Conservation (phyloP, 306 rosid species). For the Gynostemma pentaphyllum region DNA sequence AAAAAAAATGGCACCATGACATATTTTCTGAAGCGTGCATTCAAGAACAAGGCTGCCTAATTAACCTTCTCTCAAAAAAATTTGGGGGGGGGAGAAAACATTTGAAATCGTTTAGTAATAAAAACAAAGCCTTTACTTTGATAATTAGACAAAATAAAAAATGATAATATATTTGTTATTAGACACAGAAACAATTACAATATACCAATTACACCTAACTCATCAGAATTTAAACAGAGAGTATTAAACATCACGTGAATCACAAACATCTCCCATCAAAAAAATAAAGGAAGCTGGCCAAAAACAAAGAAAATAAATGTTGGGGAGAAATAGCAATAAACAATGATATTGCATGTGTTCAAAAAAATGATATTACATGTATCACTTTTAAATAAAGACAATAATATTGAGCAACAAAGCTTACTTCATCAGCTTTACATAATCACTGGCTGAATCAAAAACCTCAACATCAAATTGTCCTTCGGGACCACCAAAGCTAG, state of each 20-base stretch:
- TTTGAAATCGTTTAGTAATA: too few species aligned
- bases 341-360: too few species aligned
- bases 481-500: slow-evolving; percentile 76
- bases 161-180: too few species aligned
- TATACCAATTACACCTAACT: background rate
- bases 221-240: background rate
- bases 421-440: slow-evolving; percentile 84
- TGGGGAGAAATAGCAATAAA: background rate
- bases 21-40: background rate
- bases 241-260: background rate
- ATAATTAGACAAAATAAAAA: too few species aligned
- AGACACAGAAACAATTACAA: background rate
- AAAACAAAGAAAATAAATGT: background rate
- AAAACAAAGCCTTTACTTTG: too few species aligned
- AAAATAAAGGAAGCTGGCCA: background rate
- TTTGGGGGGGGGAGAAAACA: too few species aligned
- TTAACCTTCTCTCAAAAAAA: too few species aligned
- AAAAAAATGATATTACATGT: background rate
- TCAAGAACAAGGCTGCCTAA: background rate
- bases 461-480: slow-evolving; percentile 95
- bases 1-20: background rate
- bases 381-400: background rate
- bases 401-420: slow-evolving; percentile 13
- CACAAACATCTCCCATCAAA: background rate
- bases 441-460: slow-evolving; percentile 90